phyloP scores from a whole-genome alignment of 1,284 basidiomycete species.

The Golubevia pallescens region DNA sequence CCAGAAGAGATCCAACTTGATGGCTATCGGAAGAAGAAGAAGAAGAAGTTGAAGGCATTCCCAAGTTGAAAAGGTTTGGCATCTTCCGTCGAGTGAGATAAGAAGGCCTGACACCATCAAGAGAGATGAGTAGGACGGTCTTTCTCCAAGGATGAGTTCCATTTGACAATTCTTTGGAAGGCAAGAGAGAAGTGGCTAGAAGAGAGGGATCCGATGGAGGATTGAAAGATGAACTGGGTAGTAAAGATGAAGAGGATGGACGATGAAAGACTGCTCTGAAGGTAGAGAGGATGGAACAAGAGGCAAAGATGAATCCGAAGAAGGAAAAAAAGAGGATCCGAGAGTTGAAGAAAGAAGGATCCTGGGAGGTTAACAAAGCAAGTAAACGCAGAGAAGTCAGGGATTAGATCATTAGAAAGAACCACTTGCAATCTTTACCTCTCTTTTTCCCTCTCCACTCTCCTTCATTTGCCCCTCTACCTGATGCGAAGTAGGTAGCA shows the following conservation, averaged over 20 bases:
- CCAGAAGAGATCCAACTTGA: neutral
- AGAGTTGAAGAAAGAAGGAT: too few relatives aligned
- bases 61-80: neutral
- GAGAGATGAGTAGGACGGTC: slow-evolving; percentile 82
- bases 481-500: too few relatives aligned
- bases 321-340: too few relatives aligned
- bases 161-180: slow-evolving; percentile 7
- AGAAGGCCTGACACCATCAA: slow-evolving; percentile 76
- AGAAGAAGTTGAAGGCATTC: neutral
- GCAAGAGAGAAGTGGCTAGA: slow-evolving; percentile 9
- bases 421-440: too few relatives aligned
- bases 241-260: slow-evolving; percentile 8
- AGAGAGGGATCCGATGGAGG: slow-evolving; percentile 7
- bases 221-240: slow-evolving; percentile 6
- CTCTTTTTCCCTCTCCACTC: too few relatives aligned
- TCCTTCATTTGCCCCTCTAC: too few relatives aligned
- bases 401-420: too few relatives aligned
- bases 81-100: too few relatives aligned
- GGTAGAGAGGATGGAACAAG: slow-evolving; percentile 4
- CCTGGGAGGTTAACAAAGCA: too few relatives aligned
- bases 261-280: slow-evolving; percentile 3
- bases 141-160: slow-evolving; percentile 52
- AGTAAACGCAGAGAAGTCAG: too few relatives aligned
- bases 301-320: slow-evolving; percentile 6
- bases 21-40: neutral